These are phyloP conservation scores for Cornus controversa DNA, from an alignment of 148 eudicot genomes.

Conservation along the genomic window DNA sequence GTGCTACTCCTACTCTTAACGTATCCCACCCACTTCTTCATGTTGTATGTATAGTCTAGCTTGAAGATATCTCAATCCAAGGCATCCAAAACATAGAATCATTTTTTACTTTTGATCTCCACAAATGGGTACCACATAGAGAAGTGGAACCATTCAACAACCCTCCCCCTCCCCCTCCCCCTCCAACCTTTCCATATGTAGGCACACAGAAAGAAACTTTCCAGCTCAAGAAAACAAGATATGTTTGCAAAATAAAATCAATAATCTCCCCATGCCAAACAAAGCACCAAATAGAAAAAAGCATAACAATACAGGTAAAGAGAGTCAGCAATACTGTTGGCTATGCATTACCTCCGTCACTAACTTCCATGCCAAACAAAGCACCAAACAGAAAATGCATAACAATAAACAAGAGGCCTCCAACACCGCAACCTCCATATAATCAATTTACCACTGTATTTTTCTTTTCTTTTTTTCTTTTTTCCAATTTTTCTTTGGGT, in stretches of 20 bases:
- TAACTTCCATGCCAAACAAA: too few relatives aligned
- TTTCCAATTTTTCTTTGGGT: too few relatives aligned
- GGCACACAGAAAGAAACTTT: background rate
- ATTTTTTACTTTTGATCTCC: background rate
- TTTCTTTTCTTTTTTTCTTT: too few relatives aligned
- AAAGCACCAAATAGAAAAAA: background rate
- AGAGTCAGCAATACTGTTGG: too few relatives aligned
- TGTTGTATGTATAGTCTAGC: background rate
- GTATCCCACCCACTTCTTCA: background rate
- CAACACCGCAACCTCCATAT: too few relatives aligned
- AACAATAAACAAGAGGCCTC: too few relatives aligned
- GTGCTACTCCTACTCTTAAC: background rate
- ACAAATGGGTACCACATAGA: background rate
- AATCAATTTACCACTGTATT: too few relatives aligned
- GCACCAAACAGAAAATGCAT: too few relatives aligned
- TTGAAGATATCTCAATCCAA: background rate
- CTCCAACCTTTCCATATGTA: background rate
- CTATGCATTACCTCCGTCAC: too few relatives aligned
- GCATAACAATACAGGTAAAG: too few relatives aligned
- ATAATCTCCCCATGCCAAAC: background rate
- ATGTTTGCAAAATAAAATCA: background rate
- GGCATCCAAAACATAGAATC: background rate
- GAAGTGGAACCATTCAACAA: background rate
- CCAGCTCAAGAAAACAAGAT: background rate
- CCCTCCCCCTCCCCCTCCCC: background rate